phyloP scores from a whole-genome alignment of 768 basidiomycete genomes.

The Pleurotus tuber-regium region DNA sequence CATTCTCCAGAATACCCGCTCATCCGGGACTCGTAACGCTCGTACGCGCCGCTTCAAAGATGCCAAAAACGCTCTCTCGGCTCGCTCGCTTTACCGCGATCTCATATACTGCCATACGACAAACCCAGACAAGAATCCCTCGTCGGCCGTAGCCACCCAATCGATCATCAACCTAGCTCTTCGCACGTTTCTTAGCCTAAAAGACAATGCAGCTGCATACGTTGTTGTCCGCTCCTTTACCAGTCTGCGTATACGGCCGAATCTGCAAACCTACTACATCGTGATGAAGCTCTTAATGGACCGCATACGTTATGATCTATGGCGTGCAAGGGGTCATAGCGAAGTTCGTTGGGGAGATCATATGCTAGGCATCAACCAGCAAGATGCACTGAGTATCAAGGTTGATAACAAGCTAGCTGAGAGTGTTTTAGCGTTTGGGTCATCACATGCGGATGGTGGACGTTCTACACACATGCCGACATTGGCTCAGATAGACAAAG shows the following conservation, averaged over 20 bases:
- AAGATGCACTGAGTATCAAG: background rate
- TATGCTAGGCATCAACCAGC: conserved; percentile 1
- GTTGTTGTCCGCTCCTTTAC: conserved; percentile 32
- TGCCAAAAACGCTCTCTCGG: conserved; percentile 24
- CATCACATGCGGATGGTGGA: background rate
- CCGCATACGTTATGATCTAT: conserved; percentile 18
- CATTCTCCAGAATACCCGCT: conserved; percentile 20
- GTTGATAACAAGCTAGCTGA: background rate
- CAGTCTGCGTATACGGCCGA: conserved; percentile 26
- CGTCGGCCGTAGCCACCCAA: conserved; percentile 25
- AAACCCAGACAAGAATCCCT: conserved; percentile 1
- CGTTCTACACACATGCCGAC: background rate
- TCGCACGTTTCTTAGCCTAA: conserved; percentile 38
- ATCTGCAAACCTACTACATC: conserved; percentile 35
- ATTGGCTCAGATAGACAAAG: conserved; percentile 1
- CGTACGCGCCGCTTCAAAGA: conserved; percentile 19
- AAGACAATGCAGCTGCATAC: conserved; percentile 49
- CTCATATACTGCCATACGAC: conserved; percentile 21
- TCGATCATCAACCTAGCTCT: conserved; percentile 41
- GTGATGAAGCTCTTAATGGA: conserved; percentile 35
- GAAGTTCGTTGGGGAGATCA: conserved; percentile 5
- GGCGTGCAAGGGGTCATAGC: background rate
- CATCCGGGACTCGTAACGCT: conserved; percentile 10
- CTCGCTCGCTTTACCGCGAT: conserved; percentile 43
- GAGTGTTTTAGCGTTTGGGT: background rate